Conservation (phyloP, 345 rosid species). For the Erucastrum elatum region DNA sequence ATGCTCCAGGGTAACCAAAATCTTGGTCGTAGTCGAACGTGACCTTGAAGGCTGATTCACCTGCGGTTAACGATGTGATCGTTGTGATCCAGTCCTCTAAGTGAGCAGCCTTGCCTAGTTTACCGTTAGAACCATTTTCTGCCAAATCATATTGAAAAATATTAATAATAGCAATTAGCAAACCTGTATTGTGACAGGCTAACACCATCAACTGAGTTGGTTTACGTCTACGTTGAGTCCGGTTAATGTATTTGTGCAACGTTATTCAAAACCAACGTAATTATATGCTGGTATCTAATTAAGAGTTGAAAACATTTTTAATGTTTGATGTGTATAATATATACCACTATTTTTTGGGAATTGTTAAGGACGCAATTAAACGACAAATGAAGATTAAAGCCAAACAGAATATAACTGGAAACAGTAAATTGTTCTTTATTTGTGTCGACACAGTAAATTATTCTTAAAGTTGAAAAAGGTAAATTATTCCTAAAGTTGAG, state of each 20-base stretch:
- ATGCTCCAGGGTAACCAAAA: constrained; percentile 70
- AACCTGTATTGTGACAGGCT: not conserved
- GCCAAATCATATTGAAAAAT: not conserved
- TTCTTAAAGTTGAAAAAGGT: no score
- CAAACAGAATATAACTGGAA: not conserved
- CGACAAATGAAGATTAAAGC: not conserved
- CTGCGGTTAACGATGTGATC: constrained; percentile 37
- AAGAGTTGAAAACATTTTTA: not conserved
- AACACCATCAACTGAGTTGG: not conserved
- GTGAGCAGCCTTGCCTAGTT: constrained; percentile 58
- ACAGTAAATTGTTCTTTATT: no score
- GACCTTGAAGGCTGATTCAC: constrained; percentile 55
- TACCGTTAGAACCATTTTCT: constrained; percentile 49
- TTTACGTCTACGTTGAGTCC: not conserved
- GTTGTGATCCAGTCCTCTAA: constrained; percentile 54
- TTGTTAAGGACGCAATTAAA: not conserved
- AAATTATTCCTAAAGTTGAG: no score
- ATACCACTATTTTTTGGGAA: not conserved
- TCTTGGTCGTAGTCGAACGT: constrained; percentile 58
- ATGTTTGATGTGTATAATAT: no score
- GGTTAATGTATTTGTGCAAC: not conserved
- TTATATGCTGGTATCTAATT: not conserved
- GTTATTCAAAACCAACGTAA: no score
- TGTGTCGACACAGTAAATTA: no score
- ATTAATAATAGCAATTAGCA: not conserved